Base-by-base conservation (phyloP, 108 stramenopile species). In the Pseudonitzschia delicatissima region DNA sequence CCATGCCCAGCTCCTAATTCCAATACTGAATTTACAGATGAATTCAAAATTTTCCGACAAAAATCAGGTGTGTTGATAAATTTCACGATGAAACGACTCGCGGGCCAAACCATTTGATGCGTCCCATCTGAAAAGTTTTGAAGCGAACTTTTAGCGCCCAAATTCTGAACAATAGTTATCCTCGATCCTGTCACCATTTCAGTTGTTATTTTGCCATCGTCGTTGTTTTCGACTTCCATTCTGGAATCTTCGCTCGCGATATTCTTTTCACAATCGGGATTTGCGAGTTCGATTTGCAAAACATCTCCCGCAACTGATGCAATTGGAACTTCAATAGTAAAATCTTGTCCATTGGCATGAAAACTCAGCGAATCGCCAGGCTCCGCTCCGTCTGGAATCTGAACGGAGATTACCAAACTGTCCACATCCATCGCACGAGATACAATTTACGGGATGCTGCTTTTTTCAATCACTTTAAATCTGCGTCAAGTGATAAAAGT, bases 1-100 rank as follows among this genome's bases (percentile, higher is more conserved):
- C 87, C 90, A 26, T 47, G 47, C 21, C 90, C 90, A 11, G 87
- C 80, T 12, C 90, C 90, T n/a, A 91, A 69, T 66, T 91, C 90
- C 45, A 91, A 36, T 21, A 87, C 75, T 67, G 35, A 83, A 59
- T 40, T 62, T 40, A 39, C 78, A 64, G 15, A 69, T 74, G 13
- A 81, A 18, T 25, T 71, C 57, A 32, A 65, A 68, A 49, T 73
- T 82, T 28, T 79, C 61, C 25, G 76, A 68, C 84, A 79, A 85
- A 13, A 69, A 52, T 66, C 77, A 55, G 42, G 52, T 74, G 51
- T 32, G 33, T 49, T 64, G 20, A 64, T 49, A 18, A 27, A 47
- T 18, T 67, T 29, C 7, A 69, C 26, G 3, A 69, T 31, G 20
- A 5, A 59, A 6, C 44, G 57, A 45, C 55, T 34, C n/a, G 68